Evolutionary conservation across 176 grass and related monocot genomes (phyloP), one percentile per base, ranked within the genome.

Genomic region (Alopecurus myosuroides): DNA sequence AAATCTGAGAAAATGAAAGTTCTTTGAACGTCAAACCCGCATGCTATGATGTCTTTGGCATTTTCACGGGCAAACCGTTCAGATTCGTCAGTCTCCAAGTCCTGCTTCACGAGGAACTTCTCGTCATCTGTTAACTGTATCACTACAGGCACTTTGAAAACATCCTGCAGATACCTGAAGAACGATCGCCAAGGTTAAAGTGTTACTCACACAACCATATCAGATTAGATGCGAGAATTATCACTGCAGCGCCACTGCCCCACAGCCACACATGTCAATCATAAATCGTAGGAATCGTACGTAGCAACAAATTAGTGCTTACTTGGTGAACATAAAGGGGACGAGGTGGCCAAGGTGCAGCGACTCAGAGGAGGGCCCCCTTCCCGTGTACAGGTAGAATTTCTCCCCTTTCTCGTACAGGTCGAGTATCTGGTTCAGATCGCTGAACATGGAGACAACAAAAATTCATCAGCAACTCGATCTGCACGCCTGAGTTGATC

Each of bases 41-140:
- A 97, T 37, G 95, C 95, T 83, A 97, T 97, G 57, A 97, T 94
- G 77, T 97, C 95, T 87, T 97, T 97, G 14, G 92, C 92, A 86
- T 97, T 97, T 44, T 87, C 92, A 80, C 88, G 87, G 46, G 92
- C 92, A 76, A 97, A 86, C 85, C 92, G 90, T 88, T 89, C 76
- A 70, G 33, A 85, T 73, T 97, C 94, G 75, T 87, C 83, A 52
- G 87, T 35, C 19, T 90, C 83, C 37, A 97, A 78, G 62, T 88
- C 82, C 73, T 92, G 8, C 41, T 44, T 97, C 92, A 90, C 94
- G 61, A 92, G 74, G 61, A 79, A 94, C 83, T 97, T 97, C 77
- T 97, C 92, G 35, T 97, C 92, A 13, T 94, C 94, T 61, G 94
- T 97, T 65, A 97, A 86, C 31, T 97, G 94, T 86, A 97, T 97